phyloP scores from a whole-genome alignment of 495 filamentous ascomycete species.

The Neurospora pannonica region DNA sequence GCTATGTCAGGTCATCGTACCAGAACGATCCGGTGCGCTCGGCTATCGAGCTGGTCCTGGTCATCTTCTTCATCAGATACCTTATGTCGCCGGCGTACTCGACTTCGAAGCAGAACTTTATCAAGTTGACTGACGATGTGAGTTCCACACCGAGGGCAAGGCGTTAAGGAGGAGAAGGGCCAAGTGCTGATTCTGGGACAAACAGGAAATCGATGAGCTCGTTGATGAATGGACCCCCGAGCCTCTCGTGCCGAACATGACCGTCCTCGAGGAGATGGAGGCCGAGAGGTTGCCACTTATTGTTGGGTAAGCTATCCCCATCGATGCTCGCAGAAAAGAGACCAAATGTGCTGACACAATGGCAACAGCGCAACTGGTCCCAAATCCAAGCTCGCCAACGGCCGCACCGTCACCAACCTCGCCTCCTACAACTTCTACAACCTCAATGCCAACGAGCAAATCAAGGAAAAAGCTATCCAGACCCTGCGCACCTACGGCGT shows the following conservation, averaged over 20 bases:
- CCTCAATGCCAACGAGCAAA: slow-evolving; percentile 77
- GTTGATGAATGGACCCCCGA: slow-evolving; percentile 97
- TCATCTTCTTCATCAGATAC: slow-evolving; percentile 93
- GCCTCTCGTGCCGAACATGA: slow-evolving; percentile 67
- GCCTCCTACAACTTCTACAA: slow-evolving; percentile 97
- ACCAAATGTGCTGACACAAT: not conserved
- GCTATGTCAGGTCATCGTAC: slow-evolving; percentile 93
- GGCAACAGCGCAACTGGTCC: slow-evolving; percentile 68
- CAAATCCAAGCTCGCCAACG: slow-evolving; percentile 80
- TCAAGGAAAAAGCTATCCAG: slow-evolving; percentile 91
- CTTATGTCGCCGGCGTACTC: slow-evolving; percentile 84
- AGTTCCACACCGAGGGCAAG: not conserved
- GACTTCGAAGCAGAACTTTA: slow-evolving; percentile 75
- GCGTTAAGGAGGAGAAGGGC: not conserved
- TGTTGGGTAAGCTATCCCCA: slow-evolving; percentile 53
- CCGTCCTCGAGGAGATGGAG: slow-evolving; percentile 66
- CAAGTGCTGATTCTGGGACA: not conserved
- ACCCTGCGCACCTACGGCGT: slow-evolving; percentile 92
- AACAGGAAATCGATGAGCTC: slow-evolving; percentile 86
- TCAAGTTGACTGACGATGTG: slow-evolving; percentile 78
- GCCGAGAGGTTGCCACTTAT: slow-evolving; percentile 79
- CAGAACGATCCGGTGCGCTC: slow-evolving; percentile 93
- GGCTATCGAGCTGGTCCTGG: slow-evolving; percentile 86
- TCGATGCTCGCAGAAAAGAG: not conserved
- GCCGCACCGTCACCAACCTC: slow-evolving; percentile 82